phyloP scores from a whole-genome alignment of 78 protist genomes.

The Dictyostelium brefeldianum region DNA sequence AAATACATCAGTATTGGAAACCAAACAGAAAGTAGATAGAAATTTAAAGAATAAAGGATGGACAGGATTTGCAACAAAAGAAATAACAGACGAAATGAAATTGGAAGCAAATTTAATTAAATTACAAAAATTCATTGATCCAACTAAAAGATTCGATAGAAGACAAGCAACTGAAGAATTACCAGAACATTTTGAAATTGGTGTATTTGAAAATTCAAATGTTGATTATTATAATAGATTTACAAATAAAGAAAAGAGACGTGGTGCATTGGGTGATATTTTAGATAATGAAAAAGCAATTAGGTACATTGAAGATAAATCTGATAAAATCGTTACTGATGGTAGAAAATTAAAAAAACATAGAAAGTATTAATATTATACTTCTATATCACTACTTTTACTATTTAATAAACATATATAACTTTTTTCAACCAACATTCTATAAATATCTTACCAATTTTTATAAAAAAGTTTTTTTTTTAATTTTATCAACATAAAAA shows the following conservation, averaged over 20 bases:
- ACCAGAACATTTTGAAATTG: slow-evolving; percentile 71
- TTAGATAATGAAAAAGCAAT: slow-evolving; percentile 24
- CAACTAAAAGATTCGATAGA: background rate
- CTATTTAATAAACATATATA: too few species aligned
- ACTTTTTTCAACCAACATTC: too few species aligned
- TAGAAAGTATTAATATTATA: background rate
- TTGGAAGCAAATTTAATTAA: slow-evolving; percentile 52
- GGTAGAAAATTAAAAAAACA: background rate
- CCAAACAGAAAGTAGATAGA: background rate
- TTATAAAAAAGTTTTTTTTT: too few species aligned
- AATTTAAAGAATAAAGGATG: slow-evolving; percentile 37
- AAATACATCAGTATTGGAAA: slow-evolving; percentile 20
- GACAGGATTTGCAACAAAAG: slow-evolving; percentile 33
- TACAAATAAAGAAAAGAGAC: slow-evolving; percentile 61
- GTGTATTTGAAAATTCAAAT: slow-evolving; percentile 29
- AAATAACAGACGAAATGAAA: slow-evolving; percentile 59
- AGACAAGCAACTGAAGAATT: background rate
- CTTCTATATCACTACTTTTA: too few species aligned
- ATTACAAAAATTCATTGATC: slow-evolving; percentile 37
- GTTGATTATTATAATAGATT: slow-evolving; percentile 61
- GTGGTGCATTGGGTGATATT: slow-evolving; percentile 68
- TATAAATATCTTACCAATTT: too few species aligned
- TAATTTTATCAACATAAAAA: too few species aligned
- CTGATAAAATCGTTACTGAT: slow-evolving; percentile 19
- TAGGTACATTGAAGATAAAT: slow-evolving; percentile 38